Base-by-base conservation (phyloP, 768 basidiomycete species). In the Psilocybe azurescens region DNA sequence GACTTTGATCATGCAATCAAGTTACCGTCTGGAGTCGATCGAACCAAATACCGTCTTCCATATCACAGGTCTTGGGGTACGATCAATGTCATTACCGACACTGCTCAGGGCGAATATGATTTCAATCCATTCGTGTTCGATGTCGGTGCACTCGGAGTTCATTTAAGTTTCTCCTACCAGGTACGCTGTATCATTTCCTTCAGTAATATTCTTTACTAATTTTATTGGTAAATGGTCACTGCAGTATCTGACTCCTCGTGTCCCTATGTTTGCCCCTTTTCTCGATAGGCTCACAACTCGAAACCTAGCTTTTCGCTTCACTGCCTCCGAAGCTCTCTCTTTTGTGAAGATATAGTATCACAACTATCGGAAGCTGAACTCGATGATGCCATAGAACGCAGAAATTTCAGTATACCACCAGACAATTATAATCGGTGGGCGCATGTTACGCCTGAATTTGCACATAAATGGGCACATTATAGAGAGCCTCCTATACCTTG, bases 181-280 rank as follows among this genome's bases (percentile, higher is more conserved):
- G 59, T 66, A 24, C 24, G 2, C 2, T 24, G 24, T 24, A 53
- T 14, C 68, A 73, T 41, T 58, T 66, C 36, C 38, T 39, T 39
- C 38, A 8, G 38, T 9, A 39, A 39, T 8, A 14, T 3, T 39
- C 9, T 39, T 14, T 39, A 2, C 7, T 39, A 8, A 39, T 39
- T 73, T 73, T 57, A 70, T 59, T 33, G 24, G 24, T 24, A 24
- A 24, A 24, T 68, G 11, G 24, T 24, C 24, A 24, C 24, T 24
- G 24, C 24, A 24, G 24, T 24, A 24, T 2, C 24, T 24, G 2
- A 65, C 65, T 0, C 63, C 53, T 4, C 32, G 28, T 1, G 54
- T 69, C n/a, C 73, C 73, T 0, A 59, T 74, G 55, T 49, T 75
- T 3, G 74, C 72, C 1, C 73, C 73, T 5, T 59, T 74, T 18